Evolutionary conservation across 2,329 filamentous ascomycete genomes (phyloP).

Genomic region (Xylariaceae sp.): DNA sequence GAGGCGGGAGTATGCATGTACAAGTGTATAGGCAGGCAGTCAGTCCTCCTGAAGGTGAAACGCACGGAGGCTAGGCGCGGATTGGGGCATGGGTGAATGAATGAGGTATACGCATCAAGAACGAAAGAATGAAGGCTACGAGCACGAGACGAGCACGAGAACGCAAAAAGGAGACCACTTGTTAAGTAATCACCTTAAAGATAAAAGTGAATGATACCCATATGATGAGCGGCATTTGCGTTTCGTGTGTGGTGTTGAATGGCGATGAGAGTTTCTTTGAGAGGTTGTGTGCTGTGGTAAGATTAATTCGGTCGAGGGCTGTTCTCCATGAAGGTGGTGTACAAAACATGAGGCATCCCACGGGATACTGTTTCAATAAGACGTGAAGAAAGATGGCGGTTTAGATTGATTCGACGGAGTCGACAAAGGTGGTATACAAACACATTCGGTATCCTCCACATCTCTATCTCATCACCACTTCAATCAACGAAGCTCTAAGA

Average conservation of each 20-base stretch:
- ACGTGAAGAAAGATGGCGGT: neutral
- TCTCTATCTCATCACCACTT: too few relatives aligned
- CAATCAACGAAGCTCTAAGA: too few relatives aligned
- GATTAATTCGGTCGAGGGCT: too few relatives aligned
- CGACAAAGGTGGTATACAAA: neutral
- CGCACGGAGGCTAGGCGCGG: neutral
- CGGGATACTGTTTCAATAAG: too few relatives aligned
- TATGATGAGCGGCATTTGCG: slow-evolving; percentile 14
- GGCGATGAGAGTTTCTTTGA: too few relatives aligned
- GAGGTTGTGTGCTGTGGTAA: too few relatives aligned
- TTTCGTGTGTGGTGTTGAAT: neutral
- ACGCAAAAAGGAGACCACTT: neutral
- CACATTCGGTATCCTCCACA: too few relatives aligned
- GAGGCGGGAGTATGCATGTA: neutral
- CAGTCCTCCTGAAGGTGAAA: neutral
- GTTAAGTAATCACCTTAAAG: slow-evolving; percentile 22
- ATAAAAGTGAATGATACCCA: slow-evolving; percentile 32
- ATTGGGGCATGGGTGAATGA: too few relatives aligned
- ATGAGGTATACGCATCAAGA: neutral
- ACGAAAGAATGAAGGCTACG: neutral
- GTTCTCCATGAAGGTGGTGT: too few relatives aligned
- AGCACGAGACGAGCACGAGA: neutral
- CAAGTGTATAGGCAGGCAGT: neutral
- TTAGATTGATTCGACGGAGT: neutral
- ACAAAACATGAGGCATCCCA: too few relatives aligned